Evolutionary conservation across 2,329 filamentous ascomycete genomes (phyloP), one percentile per base, ranked within the genome.

Genomic region (Penicillium psychrosexuale): DNA sequence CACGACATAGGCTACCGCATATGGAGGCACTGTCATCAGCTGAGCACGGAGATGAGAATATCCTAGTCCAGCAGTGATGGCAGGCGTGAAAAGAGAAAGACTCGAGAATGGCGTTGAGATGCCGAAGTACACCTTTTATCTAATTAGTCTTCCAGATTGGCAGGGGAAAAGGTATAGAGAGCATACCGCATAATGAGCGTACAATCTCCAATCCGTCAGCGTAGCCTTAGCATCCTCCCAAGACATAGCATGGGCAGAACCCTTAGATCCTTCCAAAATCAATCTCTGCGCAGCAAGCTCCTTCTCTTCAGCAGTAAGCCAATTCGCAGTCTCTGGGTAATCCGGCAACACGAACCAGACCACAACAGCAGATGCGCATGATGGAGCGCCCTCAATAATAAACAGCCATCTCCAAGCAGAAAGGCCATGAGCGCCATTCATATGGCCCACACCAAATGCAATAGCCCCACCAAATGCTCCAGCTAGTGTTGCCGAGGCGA

Each of bases 11-110:
- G 82, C 82, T 1, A 82, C 81, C 1, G 82, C 84, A 66, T 84
- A 88, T 0, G 85, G 84, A 1, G 85, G 84, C 0, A 88, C 84
- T 0, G 84, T 86, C 78, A 88, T 84, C 19, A 88, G 69, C 69
- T 88, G 85, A 5, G 84, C 84, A 44, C 75, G 68, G n/a, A 86
- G 74, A 49, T 82, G 78, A n/a, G 80, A 67, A 61, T 79, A 82
- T 2, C 79, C 79, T 1, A 82, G 66, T 0, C 83, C 83, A 5
- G 78, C 78, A 50, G 87, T 83, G 52, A 89, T 88, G 2, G 82
- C 84, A 0, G 87, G 87, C 0, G 87, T 79, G 69, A 79, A 88
- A 75, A 72, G 74, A 12, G 81, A 84, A 49, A 87, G 73, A 45
- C 80, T 82, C 2, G 82, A 82, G 61, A 86, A 84, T 0, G 83